Base-by-base conservation (phyloP, 2,329 filamentous ascomycete genomes). In the Trichoderma atroviride region DNA sequence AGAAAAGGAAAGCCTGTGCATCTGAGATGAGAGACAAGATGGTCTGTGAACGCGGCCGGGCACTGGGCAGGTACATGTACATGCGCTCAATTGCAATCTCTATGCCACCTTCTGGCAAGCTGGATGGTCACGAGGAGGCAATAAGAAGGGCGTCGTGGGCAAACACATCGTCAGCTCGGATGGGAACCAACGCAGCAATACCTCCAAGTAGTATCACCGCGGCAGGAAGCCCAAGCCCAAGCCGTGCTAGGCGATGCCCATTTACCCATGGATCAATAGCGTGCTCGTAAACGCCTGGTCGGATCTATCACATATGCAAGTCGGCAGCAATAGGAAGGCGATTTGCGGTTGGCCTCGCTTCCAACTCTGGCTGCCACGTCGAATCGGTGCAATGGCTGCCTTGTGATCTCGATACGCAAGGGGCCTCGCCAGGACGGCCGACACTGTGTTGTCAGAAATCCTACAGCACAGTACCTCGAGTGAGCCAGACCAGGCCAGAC, bases 371-470 rank as follows among this genome's bases (percentile, higher is more conserved):
- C n/a, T 59, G 63, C 63, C 53, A 59, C 63, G 63, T 50, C 47
- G 63, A 59, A 52, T 58, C 55, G n/a, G 59, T 29, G 47, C 47
- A 55, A 52, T 37, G 47, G 24, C 58, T 50, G 47, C 47, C 35
- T 61, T 57, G 55, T 68, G 66, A 61, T 55, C 66, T 68, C 55
- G 55, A 59, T 68, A 61, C 65, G 64, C 61, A 56, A 64, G 61
- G 61, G 35, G 31, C 13, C 33, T 43, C 35, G 55, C 55, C 31
- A 19, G 24, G 35, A 43, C 35, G 50, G 55, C 55, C 63, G 27
- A 27, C 29, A 50, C 35, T 58, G 55, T 37, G 63, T 29, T 35
- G 63, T 58, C 53, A 58, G 16, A 37, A 65, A 57, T 66, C 35
- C 63, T 19, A 19, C 37, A 14, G 37, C 16, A 43, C 40, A 43